Percentiles rank a stretch among this genome's conserved stretches.
Conservation (phyloP, 352 stramenopile species). For the Pseudoperonospora humuli region DNA sequence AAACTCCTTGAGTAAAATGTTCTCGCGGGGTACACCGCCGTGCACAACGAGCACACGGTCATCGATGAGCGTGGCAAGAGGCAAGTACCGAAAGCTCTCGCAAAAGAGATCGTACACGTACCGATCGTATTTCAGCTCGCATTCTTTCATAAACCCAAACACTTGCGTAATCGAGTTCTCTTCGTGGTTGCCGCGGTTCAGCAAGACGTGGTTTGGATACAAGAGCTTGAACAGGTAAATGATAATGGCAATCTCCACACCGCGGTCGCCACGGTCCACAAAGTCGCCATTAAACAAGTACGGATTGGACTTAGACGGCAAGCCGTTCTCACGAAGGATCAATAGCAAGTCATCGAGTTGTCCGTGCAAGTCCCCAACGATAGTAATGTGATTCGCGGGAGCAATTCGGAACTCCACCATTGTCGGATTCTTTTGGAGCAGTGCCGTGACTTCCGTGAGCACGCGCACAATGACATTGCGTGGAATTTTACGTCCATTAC, state of each 20-base stretch:
- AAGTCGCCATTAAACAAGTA: conserved; percentile 87
- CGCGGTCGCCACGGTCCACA: conserved; percentile 71
- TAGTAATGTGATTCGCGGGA: conserved; percentile 64
- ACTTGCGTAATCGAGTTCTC: conserved; percentile 80
- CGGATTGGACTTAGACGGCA: conserved; percentile 63
- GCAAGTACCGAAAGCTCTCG: conserved; percentile 70
- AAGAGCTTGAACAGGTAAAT: conserved; percentile 80
- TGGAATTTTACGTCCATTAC: conserved; percentile 70
- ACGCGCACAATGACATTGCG: conserved; percentile 71
- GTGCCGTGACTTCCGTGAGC: conserved; percentile 40
- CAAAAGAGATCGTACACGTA: conserved; percentile 79
- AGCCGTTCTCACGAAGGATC: conserved; percentile 78
- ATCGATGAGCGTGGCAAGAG: conserved; percentile 69
- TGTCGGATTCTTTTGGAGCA: conserved; percentile 52
- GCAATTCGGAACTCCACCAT: conserved; percentile 63
- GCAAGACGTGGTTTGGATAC: conserved; percentile 58
- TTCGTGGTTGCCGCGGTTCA: conserved; percentile 86
- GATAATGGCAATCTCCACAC: conserved; percentile 73
- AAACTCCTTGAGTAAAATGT: conserved; percentile 44
- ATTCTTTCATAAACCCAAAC: conserved; percentile 86
- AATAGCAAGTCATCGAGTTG: conserved; percentile 80
- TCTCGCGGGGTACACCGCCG: conserved; percentile 67
- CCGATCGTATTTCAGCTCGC: conserved; percentile 73
- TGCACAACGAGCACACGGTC: conserved; percentile 68
- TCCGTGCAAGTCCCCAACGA: conserved; percentile 79